These are phyloP conservation scores for Dryas integrifolia DNA, from an alignment of 331 rosid genomes.

Conservation along the genomic window DNA sequence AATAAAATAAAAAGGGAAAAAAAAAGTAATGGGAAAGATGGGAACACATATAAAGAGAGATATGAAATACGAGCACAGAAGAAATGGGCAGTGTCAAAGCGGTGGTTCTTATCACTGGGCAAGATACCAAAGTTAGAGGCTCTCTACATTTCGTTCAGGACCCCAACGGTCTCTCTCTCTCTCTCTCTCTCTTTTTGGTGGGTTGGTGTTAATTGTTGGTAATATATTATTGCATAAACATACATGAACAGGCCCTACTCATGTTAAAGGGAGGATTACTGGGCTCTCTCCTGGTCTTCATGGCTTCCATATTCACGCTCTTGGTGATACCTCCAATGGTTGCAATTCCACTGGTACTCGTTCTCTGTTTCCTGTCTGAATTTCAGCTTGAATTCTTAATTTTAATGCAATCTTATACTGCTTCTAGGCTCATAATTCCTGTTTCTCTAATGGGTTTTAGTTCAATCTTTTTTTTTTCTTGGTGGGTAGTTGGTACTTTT, in stretches of 20 bases:
- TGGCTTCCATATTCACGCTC: constrained; percentile 87
- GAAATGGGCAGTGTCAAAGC: constrained; percentile 51
- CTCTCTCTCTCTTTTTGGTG: not conserved
- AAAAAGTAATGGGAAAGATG: not conserved
- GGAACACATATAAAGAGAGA: not conserved
- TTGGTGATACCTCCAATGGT: constrained; percentile 88
- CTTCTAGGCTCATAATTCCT: not conserved
- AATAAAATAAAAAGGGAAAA: not conserved
- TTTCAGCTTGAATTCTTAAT: not conserved
- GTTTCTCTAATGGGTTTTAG: not conserved
- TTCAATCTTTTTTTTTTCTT: not conserved
- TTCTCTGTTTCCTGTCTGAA: not conserved
- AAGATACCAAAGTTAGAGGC: constrained; percentile 52
- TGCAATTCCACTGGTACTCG: constrained; percentile 72
- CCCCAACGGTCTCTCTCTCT: constrained; percentile 41
- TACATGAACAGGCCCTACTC: constrained; percentile 49
- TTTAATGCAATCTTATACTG: constrained; percentile 2
- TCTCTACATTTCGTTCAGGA: constrained; percentile 63
- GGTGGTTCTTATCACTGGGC: constrained; percentile 62
- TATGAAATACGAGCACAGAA: constrained; percentile 11
- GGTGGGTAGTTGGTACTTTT: not conserved
- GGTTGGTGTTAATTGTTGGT: not conserved
- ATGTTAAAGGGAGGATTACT: constrained; percentile 54
- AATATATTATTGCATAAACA: not conserved
- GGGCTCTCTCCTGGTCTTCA: constrained; percentile 79